Conservation (phyloP, 2,329 filamentous ascomycete genomes). For the Alternaria ventricosa region DNA sequence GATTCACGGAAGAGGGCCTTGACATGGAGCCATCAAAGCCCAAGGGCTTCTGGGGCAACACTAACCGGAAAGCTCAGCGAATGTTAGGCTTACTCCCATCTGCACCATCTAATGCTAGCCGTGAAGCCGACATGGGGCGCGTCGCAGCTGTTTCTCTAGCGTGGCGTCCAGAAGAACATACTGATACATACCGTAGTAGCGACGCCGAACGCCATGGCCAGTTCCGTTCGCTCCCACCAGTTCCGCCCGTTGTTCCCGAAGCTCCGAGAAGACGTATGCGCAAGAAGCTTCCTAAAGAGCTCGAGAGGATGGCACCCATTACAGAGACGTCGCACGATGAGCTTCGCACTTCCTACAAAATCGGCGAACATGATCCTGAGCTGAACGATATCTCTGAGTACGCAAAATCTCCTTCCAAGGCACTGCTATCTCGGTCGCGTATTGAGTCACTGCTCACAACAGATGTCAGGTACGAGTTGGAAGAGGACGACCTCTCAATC, state of each 20-base stretch:
- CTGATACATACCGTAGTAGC: conserved; percentile 14
- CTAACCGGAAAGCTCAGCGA: conserved; percentile 19
- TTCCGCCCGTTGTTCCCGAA: conserved; percentile 3
- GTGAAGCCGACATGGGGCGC: background rate
- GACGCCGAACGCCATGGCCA: conserved; percentile 8
- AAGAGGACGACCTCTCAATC: conserved; percentile 19
- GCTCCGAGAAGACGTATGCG: conserved; percentile 9
- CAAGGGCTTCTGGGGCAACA: conserved; percentile 8
- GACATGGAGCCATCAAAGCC: conserved; percentile 11
- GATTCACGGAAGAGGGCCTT: conserved; percentile 17
- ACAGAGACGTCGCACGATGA: conserved; percentile 31
- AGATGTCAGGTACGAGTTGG: conserved; percentile 10
- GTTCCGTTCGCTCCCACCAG: background rate
- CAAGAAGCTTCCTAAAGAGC: conserved; percentile 20
- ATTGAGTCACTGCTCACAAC: background rate
- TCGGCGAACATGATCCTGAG: conserved; percentile 18
- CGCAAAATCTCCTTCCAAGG: conserved; percentile 2
- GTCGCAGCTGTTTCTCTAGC: background rate
- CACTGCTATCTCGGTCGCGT: background rate
- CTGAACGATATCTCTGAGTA: conserved; percentile 29
- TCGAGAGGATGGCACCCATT: conserved; percentile 34
- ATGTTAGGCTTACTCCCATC: conserved; percentile 21
- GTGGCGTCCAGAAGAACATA: conserved; percentile 2
- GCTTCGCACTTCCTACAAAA: conserved; percentile 12
- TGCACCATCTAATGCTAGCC: conserved; percentile 7